Base-by-base conservation (phyloP, 495 filamentous ascomycete species). In the Recurvomyces mirabilis region DNA sequence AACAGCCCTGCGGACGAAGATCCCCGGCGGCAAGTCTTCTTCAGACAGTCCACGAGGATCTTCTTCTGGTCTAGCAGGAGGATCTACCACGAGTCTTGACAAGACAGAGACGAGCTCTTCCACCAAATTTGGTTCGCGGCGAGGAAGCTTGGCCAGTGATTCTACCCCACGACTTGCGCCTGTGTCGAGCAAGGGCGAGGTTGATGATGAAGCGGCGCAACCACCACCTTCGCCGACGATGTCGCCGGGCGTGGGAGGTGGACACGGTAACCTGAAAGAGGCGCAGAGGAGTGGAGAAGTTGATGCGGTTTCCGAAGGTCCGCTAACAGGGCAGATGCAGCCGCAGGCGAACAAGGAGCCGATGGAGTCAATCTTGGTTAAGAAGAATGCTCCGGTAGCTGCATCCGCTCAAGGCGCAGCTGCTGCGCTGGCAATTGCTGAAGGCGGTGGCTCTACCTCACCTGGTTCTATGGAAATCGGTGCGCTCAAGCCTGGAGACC, bases 251-350 rank as follows among this genome's bases (percentile, higher is more conserved):
- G 63, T 94, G 51, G 82, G 84, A 30, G 61, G 70, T 49, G 81
- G 81, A 6, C 81, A 88, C 53, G 77, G 83, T 53, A 78, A 87
- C 66, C 74, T 96, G 24, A 70, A 75, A 38, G 78, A 78, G 18
- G 89, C 87, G 44, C 81, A 91, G 58, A 74, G 81, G 42, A 84
- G 75, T 47, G 87, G 86, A 18, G 91, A 96, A 65, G 87, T 99
- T 13, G 93, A 94, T 55, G 76, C 85, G 53, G 86, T 99, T 3
- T 96, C 91, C n/a, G 91, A 99, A 55, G 79, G 77, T 32, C 89
- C 93, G 14, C 86, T 85, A 14, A 71, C 70, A 7, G 80, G 79
- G n/a, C 68, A 57, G 46, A 68, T 44, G 49, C 68, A 19, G 32
- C 66, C 37, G 39, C 58, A 62, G 3, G 59, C 65, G 38, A 63